These are phyloP conservation scores for Cantharellus cinnabarinus DNA, from an alignment of 768 basidiomycete genomes.

Conservation along the genomic window DNA sequence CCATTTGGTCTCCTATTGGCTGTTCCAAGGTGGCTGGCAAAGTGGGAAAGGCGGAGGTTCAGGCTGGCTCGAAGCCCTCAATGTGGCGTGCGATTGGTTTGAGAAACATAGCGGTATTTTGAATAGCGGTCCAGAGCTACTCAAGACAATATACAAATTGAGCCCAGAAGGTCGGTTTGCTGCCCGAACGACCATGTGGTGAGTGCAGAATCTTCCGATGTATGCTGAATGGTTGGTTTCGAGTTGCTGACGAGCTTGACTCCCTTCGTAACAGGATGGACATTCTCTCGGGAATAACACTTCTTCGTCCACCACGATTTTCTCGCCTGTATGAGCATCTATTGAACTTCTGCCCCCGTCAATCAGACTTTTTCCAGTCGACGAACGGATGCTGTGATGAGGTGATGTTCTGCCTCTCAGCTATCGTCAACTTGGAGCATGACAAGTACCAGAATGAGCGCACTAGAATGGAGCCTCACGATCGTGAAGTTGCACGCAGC, in stretches of 20 bases:
- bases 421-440: not conserved
- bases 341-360: not conserved
- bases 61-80: constrained; percentile 44
- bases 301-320: not conserved
- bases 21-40: constrained; percentile 30
- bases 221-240: not conserved
- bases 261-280: not conserved
- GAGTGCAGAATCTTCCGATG: not conserved
- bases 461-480: not conserved
- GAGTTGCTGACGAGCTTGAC: not conserved
- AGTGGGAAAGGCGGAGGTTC: not conserved
- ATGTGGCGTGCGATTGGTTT: constrained; percentile 53
- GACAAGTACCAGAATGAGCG: not conserved
- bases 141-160: not conserved
- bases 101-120: not conserved
- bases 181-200: not conserved
- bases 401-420: not conserved
- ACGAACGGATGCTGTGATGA: not conserved
- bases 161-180: not conserved
- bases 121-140: not conserved
- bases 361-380: not conserved
- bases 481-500: not conserved
- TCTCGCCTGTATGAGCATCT: not conserved
- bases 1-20: constrained; percentile 53
- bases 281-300: not conserved